Percentiles rank a stretch among this genome's conserved stretches.
Conservation (phyloP, 2,329 filamentous ascomycete species). For the Phaeosphaeriaceae sp. region DNA sequence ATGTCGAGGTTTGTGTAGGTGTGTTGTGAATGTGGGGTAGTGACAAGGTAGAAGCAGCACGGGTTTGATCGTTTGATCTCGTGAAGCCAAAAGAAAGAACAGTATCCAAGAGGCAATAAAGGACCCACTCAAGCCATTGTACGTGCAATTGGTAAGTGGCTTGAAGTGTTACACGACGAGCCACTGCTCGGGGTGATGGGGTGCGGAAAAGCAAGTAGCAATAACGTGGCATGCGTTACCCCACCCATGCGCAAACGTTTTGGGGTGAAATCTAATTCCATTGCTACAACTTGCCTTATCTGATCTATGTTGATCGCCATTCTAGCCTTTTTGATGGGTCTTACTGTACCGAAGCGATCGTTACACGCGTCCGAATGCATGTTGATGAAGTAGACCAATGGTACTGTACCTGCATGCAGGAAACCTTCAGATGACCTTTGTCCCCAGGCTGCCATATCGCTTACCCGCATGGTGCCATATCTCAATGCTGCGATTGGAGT, state of each 20-base stretch:
- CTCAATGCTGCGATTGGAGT: conserved; percentile 41
- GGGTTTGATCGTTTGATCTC: no score
- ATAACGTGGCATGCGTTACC: background rate
- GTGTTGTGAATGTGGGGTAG: background rate
- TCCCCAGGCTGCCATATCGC: conserved; percentile 1
- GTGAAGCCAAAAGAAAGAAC: no score
- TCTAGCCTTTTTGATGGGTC: conserved; percentile 3
- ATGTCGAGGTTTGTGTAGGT: no score
- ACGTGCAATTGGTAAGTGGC: conserved; percentile 7
- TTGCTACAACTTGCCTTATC: conserved; percentile 10
- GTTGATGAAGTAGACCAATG: conserved; percentile 2
- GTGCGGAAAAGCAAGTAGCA: background rate
- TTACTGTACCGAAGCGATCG: conserved; percentile 12
- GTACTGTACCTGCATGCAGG: conserved; percentile 6
- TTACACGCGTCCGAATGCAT: conserved; percentile 1
- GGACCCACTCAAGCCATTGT: background rate
- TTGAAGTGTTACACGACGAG: background rate
- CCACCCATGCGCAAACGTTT: background rate
- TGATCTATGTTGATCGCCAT: conserved; percentile 3
- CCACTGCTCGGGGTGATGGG: background rate
- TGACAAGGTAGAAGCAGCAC: no score
- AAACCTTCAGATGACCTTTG: conserved; percentile 23
- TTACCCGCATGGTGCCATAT: conserved; percentile 13
- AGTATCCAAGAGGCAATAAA: no score
- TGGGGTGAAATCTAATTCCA: conserved; percentile 1